These are phyloP conservation scores for Platanus orientalis DNA, from an alignment of 164 flowering plant species.

Conservation along the genomic window DNA sequence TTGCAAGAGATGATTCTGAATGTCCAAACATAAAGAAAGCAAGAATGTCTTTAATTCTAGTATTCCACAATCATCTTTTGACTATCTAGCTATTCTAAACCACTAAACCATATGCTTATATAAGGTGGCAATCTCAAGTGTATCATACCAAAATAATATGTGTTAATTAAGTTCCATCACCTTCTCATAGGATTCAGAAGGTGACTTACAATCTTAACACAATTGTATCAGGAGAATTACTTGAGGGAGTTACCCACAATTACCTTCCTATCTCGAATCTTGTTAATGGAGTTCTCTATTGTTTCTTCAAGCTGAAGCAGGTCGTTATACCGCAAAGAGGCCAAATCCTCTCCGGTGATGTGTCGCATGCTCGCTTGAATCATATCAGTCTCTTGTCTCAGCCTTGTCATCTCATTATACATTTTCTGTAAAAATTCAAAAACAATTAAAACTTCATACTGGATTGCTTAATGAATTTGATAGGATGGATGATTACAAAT, in stretches of 20 bases:
- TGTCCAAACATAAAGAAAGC: neutral
- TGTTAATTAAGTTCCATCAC: neutral
- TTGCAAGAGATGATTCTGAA: constrained; percentile 35
- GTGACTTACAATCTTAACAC: neutral
- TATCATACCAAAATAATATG: too few species aligned
- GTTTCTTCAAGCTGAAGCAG: constrained; percentile 35
- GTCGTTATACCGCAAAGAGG: constrained; percentile 22
- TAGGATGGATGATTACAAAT: too few species aligned
- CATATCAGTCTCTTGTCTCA: constrained; percentile 33
- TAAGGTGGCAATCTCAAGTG: too few species aligned
- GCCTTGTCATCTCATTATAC: constrained; percentile 27
- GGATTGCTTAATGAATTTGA: too few species aligned
- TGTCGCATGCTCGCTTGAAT: constrained; percentile 36
- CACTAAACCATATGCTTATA: too few species aligned
- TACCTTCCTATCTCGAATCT: constrained; percentile 46
- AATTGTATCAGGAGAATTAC: neutral
- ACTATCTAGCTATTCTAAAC: too few species aligned
- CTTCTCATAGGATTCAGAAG: neutral
- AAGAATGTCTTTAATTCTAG: too few species aligned
- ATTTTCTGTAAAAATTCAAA: constrained; percentile 17
- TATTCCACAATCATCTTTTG: too few species aligned
- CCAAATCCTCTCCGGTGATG: constrained; percentile 33
- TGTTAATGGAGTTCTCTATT: constrained; percentile 30
- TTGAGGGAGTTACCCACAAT: neutral
- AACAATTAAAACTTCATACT: neutral